Evolutionary conservation across 2,329 filamentous ascomycete species (phyloP).

Genomic region (Fusarium longipes): DNA sequence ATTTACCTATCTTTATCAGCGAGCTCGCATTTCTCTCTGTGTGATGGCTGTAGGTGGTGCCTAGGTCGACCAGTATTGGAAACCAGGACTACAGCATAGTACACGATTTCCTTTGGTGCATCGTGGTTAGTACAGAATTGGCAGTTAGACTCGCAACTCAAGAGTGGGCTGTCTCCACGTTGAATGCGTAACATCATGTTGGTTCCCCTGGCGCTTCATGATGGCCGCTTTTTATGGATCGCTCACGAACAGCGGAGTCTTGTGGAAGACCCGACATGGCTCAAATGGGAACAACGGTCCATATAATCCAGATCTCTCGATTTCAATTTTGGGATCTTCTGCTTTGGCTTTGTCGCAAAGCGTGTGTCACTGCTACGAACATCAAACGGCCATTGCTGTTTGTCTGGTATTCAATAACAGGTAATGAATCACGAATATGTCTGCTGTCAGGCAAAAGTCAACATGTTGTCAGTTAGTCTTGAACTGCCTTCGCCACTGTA

Average conservation of each 20-base stretch:
- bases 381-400: not conserved
- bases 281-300: slow-evolving; percentile 7
- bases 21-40: not conserved
- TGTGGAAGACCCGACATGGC: slow-evolving; percentile 11
- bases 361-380: not conserved
- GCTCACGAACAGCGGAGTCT: slow-evolving; percentile 25
- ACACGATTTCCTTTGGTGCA: slow-evolving; percentile 10
- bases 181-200: slow-evolving; percentile 34
- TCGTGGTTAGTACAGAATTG: slow-evolving; percentile 12
- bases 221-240: slow-evolving; percentile 25
- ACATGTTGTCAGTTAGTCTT: not conserved
- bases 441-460: not conserved
- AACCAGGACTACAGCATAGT: slow-evolving; percentile 3
- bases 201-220: slow-evolving; percentile 13
- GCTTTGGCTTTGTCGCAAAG: not conserved
- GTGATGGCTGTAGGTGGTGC: slow-evolving; percentile 2
- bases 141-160: slow-evolving; percentile 7
- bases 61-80: not conserved
- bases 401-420: slow-evolving; percentile 1
- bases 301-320: slow-evolving; percentile 1
- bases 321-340: not conserved
- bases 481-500: slow-evolving; percentile 24
- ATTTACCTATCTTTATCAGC: slow-evolving; percentile 14
- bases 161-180: slow-evolving; percentile 25
- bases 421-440: not conserved